These are phyloP conservation scores for Geotrichum ghanense DNA, from an alignment of 805 yeast genomes.

Conservation along the genomic window DNA sequence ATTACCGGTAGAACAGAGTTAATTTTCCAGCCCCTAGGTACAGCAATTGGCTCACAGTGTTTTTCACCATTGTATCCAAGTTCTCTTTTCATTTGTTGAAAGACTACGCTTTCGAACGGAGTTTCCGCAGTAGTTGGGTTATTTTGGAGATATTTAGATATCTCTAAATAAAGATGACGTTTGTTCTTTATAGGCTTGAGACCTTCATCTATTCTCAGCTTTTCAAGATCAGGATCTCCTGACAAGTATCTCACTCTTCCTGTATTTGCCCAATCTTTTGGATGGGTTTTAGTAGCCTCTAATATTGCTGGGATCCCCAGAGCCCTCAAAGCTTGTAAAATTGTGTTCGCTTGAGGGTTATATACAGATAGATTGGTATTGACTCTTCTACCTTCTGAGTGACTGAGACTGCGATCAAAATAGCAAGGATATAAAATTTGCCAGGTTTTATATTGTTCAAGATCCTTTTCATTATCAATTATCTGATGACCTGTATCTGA, in stretches of 20 bases:
- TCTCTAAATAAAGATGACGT: slow-evolving; percentile 48
- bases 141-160: slow-evolving; percentile 47
- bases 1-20: slow-evolving; percentile 82
- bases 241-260: slow-evolving; percentile 79
- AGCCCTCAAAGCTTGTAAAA: slow-evolving; percentile 55
- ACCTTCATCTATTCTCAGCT: slow-evolving; percentile 12
- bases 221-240: slow-evolving; percentile 27
- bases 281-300: slow-evolving; percentile 73
- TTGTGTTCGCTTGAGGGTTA: slow-evolving; percentile 77
- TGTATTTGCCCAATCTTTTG: slow-evolving; percentile 95
- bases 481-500: slow-evolving; percentile 14
- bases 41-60: slow-evolving; percentile 47
- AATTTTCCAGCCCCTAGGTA: slow-evolving; percentile 79
- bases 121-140: slow-evolving; percentile 61
- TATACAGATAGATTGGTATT: slow-evolving; percentile 55
- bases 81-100: slow-evolving; percentile 10
- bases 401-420: slow-evolving; percentile 69
- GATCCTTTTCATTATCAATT: slow-evolving; percentile 44
- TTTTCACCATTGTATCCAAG: slow-evolving; percentile 19
- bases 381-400: slow-evolving; percentile 77
- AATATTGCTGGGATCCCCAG: slow-evolving; percentile 25
- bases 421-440: slow-evolving; percentile 85
- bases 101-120: slow-evolving; percentile 38
- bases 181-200: slow-evolving; percentile 33
- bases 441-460: slow-evolving; percentile 49